Evolutionary conservation across 176 grass and related monocot species (phyloP), one percentile per base, ranked within the genome.

Genomic region (Themeda triandra): DNA sequence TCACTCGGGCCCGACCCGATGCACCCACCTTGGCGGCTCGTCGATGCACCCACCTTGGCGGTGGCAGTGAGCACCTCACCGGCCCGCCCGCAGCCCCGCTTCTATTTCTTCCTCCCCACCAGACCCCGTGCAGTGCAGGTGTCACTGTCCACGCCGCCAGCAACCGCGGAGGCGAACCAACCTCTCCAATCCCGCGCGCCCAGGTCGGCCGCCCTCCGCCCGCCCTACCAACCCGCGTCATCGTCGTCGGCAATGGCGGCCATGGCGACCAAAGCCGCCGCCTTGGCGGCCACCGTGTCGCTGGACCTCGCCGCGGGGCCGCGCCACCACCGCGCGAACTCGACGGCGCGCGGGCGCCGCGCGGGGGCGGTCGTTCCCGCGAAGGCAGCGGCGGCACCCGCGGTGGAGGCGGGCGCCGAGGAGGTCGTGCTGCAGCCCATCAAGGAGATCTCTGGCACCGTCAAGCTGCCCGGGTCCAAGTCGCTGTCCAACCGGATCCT

Each of bases 361-460:
- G 33, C 2, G 33, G 33, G 33, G 33, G 33, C 33, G 33, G 33
- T 35, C 33, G 33, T 4, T 4, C 33, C 33, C 33, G 83, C 81
- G 0, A 63, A 89, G 13, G 88, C 90, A 18, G 89, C 86, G 35
- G 87, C 87, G 25, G 89, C 91, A 2, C 79, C 87, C 6, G 82
- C 87, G 19, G 89, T 83, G 45, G 48, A 86, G 28, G 35, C 91
- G 0, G 92, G 87, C 75, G 89, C 82, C 23, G 87, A 94, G 36
- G 96, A 95, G 89, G 74, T 98, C 39, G 86, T 94, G 76, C 89
- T 98, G 35, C 93, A 98, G 87, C 96, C 93, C 13, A 98, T 98
- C 83, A 83, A 82, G 78, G 96, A 98, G 87, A 95, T 98, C 86
- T 98, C 96, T 27, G 93, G 96, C 27, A 84, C 88, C 48, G 90